These are phyloP conservation scores for Fusarium buharicum DNA, from an alignment of 2,329 filamentous ascomycete species.

Conservation along the genomic window DNA sequence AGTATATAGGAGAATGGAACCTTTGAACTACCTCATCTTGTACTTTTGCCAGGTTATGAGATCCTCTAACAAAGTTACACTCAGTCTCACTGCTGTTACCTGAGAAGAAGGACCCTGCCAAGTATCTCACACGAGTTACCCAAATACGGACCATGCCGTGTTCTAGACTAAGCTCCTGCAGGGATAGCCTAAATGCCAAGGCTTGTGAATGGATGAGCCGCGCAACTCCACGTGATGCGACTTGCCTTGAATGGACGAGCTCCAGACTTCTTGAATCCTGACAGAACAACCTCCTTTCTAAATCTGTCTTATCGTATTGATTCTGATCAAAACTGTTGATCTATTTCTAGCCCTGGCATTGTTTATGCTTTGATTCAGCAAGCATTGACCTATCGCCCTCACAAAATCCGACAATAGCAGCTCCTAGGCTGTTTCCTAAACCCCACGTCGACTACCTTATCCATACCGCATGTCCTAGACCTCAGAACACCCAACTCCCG, in stretches of 20 bases:
- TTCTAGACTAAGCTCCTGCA: conserved; percentile 28
- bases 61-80: conserved; percentile 16
- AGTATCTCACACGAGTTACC: conserved; percentile 13
- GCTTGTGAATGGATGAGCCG: conserved; percentile 32
- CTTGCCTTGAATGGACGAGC: conserved; percentile 25
- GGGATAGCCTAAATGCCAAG: conserved; percentile 26
- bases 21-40: no score
- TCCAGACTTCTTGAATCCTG: conserved; percentile 25
- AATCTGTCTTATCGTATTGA: conserved; percentile 17
- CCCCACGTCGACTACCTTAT: conserved; percentile 33
- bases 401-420: conserved; percentile 15
- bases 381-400: conserved; percentile 7
- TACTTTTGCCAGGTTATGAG: neutral
- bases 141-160: conserved; percentile 17
- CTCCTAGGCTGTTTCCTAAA: conserved; percentile 22
- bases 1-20: no score
- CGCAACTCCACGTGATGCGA: conserved; percentile 44
- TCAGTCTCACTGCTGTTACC: conserved; percentile 9
- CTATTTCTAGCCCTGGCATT: conserved; percentile 2
- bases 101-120: conserved; percentile 12
- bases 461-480: conserved; percentile 37
- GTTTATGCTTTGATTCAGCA: neutral
- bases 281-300: conserved; percentile 34
- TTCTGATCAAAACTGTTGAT: conserved; percentile 12
- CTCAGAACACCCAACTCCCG: conserved; percentile 12